Base-by-base conservation (phyloP, 192 early-diverging fungal species). In the Coemansia sp. region DNA sequence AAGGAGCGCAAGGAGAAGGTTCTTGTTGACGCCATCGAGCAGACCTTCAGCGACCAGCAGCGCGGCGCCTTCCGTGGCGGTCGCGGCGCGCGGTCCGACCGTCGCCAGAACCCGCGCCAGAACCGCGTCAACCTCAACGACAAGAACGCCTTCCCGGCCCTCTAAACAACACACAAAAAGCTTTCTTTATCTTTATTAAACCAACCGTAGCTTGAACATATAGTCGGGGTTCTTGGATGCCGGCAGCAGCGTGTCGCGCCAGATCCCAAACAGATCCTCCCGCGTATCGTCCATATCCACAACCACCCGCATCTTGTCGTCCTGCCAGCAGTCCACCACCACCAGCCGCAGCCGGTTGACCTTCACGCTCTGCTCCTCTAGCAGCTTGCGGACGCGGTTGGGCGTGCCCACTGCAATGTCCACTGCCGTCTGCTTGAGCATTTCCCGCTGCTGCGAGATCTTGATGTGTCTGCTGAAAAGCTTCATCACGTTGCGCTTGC, bases 1-100 rank as follows among this genome's bases (percentile, higher is more conserved):
- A 88, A 86, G 75, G 71, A 84, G 57, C 76, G 81, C 55, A 84
- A 87, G 84, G 84, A 84, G 60, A 91, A 92, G 81, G 79, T 80
- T 43, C 62, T 84, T 43, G 76, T 90, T 36, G 85, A 83, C 58
- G 45, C n/a, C 23, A 86, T 93, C 45, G 88, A 93, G 75, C 88
- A 87, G 71, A 82, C 84, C 58, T 94, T 92, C 76, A 80, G 71
- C 26, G 88, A 92, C 38, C 60, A 69, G 63, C 62, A 80, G 50
- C 85, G 84, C 52, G 80, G 80, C 56, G 85, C 81, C 36, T 82
- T 82, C 82, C 78, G 76, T 51, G 73, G 80, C 28, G 79, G 65
- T 42, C 58, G 71, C 44, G 68, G 76, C 32, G 58, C 71, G 51
- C 79, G 81, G 55, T 60, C 69, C 51, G 63, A 71, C 56, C 56